Conservation (phyloP, 2,329 filamentous ascomycete genomes). For the Phaeosphaeriaceae sp. region DNA sequence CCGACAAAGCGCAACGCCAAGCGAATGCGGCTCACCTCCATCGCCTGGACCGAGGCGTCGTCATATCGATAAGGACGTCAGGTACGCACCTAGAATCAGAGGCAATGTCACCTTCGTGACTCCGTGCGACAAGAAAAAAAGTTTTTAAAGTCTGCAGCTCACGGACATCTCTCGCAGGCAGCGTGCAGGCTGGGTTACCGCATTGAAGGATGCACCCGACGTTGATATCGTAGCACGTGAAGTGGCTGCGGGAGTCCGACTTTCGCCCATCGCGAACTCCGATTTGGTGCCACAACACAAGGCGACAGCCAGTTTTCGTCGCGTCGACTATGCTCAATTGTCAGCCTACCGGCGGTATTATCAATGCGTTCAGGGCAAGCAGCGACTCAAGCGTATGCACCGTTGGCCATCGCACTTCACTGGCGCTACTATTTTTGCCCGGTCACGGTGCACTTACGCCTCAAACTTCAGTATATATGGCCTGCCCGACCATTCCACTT, state of each 20-base stretch:
- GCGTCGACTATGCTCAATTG: background rate
- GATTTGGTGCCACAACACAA: conserved; percentile 6
- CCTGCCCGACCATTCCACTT: conserved; percentile 10
- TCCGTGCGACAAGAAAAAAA: background rate
- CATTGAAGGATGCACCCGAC: background rate
- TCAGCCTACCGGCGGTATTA: conserved; percentile 15
- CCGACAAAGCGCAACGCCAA: conserved; percentile 14
- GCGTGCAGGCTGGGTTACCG: background rate
- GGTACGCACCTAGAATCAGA: too few species aligned
- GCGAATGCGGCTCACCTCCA: conserved; percentile 10
- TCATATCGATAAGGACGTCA: background rate
- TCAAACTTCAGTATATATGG: conserved; percentile 24
- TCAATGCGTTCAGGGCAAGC: conserved; percentile 7
- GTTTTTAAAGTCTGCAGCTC: background rate
- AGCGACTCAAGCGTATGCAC: conserved; percentile 13
- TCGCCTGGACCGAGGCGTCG: background rate
- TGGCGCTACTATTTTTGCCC: conserved; percentile 35
- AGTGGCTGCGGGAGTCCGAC: background rate
- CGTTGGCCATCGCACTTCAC: conserved; percentile 16
- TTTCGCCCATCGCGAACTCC: background rate
- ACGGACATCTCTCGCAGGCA: background rate
- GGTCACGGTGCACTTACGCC: conserved; percentile 9
- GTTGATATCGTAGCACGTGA: background rate
- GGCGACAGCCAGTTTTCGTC: background rate
- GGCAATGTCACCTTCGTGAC: background rate